phyloP scores from a whole-genome alignment of 441 rosid genomes.

The Bruguiera hainesii region DNA sequence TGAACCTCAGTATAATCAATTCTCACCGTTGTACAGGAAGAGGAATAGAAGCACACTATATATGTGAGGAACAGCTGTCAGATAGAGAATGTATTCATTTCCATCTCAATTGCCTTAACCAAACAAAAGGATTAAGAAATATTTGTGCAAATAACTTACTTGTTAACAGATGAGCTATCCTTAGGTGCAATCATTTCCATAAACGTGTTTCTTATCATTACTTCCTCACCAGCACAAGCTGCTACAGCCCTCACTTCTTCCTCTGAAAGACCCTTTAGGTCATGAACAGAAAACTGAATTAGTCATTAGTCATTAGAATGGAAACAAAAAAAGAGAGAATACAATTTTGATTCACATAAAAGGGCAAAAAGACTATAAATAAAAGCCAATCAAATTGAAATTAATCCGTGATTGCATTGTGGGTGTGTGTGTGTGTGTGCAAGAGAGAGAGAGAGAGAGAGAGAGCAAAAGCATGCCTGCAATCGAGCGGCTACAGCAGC shows the following conservation, averaged over 20 bases:
- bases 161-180: conserved; percentile 90
- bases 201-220: conserved; percentile 89
- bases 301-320: conserved; percentile 33
- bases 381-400: conserved; percentile 8
- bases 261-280: conserved; percentile 87
- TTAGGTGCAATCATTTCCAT: conserved; percentile 98
- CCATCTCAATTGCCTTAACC: no score
- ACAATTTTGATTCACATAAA: conserved; percentile 9
- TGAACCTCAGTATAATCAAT: neutral
- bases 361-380: conserved; percentile 1
- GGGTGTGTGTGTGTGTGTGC: neutral
- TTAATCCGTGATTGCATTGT: neutral
- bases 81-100: neutral
- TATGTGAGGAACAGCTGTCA: conserved; percentile 6
- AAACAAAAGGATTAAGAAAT: neutral
- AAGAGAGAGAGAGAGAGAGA: conserved; percentile 13
- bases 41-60: conserved; percentile 1
- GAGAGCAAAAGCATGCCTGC: conserved; percentile 51
- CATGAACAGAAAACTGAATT: conserved; percentile 25
- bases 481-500: conserved; percentile 92
- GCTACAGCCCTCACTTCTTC: conserved; percentile 98
- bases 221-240: conserved; percentile 98
- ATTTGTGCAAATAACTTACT: conserved; percentile 47
- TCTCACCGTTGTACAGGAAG: neutral
- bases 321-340: conserved; percentile 6